Conservation (phyloP, 2,329 filamentous ascomycete species). For the Colletotrichum sp. region DNA sequence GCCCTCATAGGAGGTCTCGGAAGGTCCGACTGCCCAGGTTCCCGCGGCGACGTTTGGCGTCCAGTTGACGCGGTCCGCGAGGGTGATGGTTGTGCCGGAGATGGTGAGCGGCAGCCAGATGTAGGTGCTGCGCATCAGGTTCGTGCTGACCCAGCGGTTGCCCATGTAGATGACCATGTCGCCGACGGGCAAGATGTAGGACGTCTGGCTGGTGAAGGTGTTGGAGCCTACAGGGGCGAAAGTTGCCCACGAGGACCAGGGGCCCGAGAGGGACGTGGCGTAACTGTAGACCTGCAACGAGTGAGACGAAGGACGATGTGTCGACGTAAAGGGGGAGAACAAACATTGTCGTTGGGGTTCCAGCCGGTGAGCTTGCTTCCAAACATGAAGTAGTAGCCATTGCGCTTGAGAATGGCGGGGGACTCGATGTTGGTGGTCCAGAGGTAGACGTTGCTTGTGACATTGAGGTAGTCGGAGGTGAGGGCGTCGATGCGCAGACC, state of each 20-base stretch:
- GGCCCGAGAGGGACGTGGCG: constrained; percentile 59
- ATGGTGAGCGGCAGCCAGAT: constrained; percentile 68
- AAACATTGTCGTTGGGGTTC: constrained; percentile 68
- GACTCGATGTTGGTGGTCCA: constrained; percentile 64
- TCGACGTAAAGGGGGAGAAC: neutral
- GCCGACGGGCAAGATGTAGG: constrained; percentile 56
- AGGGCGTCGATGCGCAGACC: constrained; percentile 56
- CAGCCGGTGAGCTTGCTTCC: constrained; percentile 62
- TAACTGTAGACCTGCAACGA: constrained; percentile 55
- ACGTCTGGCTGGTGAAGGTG: constrained; percentile 68
- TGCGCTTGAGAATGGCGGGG: constrained; percentile 66
- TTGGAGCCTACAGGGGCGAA: constrained; percentile 62
- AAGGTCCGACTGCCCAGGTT: constrained; percentile 46
- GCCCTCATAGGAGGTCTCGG: constrained; percentile 56
- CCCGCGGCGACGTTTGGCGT: constrained; percentile 48
- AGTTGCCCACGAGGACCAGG: constrained; percentile 65
- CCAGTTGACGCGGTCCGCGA: constrained; percentile 62
- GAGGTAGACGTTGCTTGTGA: constrained; percentile 52
- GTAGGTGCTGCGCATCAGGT: constrained; percentile 67
- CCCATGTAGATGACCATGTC: constrained; percentile 66
- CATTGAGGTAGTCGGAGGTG: constrained; percentile 60
- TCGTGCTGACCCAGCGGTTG: constrained; percentile 66
- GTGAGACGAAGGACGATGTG: neutral
- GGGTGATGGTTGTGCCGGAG: constrained; percentile 53
- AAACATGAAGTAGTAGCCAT: constrained; percentile 69